Base-by-base conservation (phyloP, 129 eudicot genomes). In the Calendula officinalis region DNA sequence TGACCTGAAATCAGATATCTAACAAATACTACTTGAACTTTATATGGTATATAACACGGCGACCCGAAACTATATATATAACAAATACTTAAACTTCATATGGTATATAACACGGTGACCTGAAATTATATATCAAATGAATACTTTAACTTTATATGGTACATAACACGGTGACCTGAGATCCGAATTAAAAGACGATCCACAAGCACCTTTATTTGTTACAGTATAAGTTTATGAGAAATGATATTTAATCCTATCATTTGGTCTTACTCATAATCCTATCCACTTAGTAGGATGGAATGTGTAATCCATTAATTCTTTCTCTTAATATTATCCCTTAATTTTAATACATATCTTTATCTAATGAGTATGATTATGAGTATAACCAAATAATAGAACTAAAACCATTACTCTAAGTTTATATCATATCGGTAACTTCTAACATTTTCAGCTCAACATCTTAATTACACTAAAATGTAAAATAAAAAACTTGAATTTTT, bases 191-290 rank as follows among this genome's bases (percentile, higher is more conserved):
- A 39, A 27, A 17, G n/a, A 34, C 38, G 9, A 64, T 9, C 35
- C 15, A 5, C 57, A 64, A 46, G 7, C 43, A 64, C 69, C 43
- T 44, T 34, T 7, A 64, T 53, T 34, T 64, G 12, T 30, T 34
- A 45, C 5, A 14, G 34, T 49, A 44, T n/a, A 47, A 14, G 8
- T 32, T n/a, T 45, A 11, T 32, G 22, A n/a, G n/a, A n/a, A n/a
- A n/a, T n/a, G n/a, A n/a, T n/a, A n/a, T n/a, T n/a, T n/a, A n/a
- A n/a, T n/a, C n/a, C n/a, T n/a, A n/a, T n/a, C n/a, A n/a, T n/a
- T n/a, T n/a, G n/a, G n/a, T n/a, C 68, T 44, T 44, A 30, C 14
- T 43, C 1, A 45, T 42, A 3, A 30, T 30, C 53, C 12, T 44
- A 62, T 30, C 34, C 17, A 7, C 10, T 3, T 43, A 61, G 5